Conservation (phyloP, 1,284 basidiomycete species). For the Puccinia sorghi region DNA sequence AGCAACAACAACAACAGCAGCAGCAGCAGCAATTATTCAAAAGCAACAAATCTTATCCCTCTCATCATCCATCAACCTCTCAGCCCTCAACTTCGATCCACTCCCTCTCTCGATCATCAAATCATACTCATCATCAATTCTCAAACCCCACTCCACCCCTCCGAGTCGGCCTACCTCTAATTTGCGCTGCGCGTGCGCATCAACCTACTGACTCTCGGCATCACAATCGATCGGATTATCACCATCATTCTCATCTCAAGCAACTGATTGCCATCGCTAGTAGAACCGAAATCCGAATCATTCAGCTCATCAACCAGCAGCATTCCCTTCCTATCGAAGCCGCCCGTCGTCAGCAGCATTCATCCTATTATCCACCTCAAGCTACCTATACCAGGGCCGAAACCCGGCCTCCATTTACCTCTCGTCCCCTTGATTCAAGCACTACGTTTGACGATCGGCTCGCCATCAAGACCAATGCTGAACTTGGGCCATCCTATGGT, state of each 20-base stretch:
- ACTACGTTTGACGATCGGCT: slow-evolving; percentile 26
- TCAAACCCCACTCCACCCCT: slow-evolving; percentile 33
- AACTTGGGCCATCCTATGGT: slow-evolving; percentile 39
- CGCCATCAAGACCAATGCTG: slow-evolving; percentile 33
- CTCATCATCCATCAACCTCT: slow-evolving; percentile 23
- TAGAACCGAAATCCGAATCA: slow-evolving; percentile 32
- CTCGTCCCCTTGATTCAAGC: slow-evolving; percentile 14
- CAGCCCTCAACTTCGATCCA: slow-evolving; percentile 32
- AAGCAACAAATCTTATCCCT: slow-evolving; percentile 12
- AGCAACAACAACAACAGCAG: slow-evolving; percentile 18
- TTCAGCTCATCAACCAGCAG: slow-evolving; percentile 25
- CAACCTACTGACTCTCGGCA: slow-evolving; percentile 6
- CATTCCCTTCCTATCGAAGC: slow-evolving; percentile 14
- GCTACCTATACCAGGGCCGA: not conserved
- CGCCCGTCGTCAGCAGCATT: not conserved
- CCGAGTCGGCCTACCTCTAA: slow-evolving; percentile 27
- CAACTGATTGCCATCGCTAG: slow-evolving; percentile 28
- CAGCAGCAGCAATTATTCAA: slow-evolving; percentile 19
- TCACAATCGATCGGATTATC: slow-evolving; percentile 1
- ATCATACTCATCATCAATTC: slow-evolving; percentile 28
- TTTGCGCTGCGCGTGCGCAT: slow-evolving; percentile 27
- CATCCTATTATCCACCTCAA: slow-evolving; percentile 16
- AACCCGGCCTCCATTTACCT: not conserved
- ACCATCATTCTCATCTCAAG: slow-evolving; percentile 23
- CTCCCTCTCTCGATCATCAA: slow-evolving; percentile 19